Base-by-base conservation (phyloP, 2,329 filamentous ascomycete genomes). In the Nothopassalora personata region DNA sequence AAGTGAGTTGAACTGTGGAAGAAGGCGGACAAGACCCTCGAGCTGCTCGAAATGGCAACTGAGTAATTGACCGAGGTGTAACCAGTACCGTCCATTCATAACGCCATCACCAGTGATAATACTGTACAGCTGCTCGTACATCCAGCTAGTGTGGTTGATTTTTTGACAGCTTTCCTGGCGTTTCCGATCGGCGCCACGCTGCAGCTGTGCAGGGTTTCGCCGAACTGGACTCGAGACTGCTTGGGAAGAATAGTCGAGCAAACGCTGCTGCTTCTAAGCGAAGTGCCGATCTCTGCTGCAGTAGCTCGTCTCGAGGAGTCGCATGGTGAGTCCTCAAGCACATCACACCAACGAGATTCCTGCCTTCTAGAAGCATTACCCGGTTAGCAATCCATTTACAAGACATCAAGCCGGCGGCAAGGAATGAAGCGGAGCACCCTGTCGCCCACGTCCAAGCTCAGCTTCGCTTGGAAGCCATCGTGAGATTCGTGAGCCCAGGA, bases 391-490 rank as follows among this genome's bases (percentile, higher is more conserved):
- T 6, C 53, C 48, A 48, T 55, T 55, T 48, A 55, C 3, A 55
- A 55, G 53, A 48, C 23, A 48, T 55, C 48, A 33, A 48, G 53
- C 53, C 53, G 51, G 53, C 53, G 53, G 53, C 53, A 11, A 53
- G 31, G n/a, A n/a, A 43, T n/a, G 11, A 43, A 43, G 36, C 36
- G 36, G 36, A 43, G 39, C 39, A 18, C n/a, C 13, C 11, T 34
- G 23, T 23, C 23, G 23, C 23, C 23, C 23, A 15, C 36, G 11
- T n/a, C 10, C 36, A 43, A 15, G 10, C 15, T 43, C 36, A 15
- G 5, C 10, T 43, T 43, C 36, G 36, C 36, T 43, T 43, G 36
- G 36, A 43, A 43, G 39, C 39, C 13, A 43, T 43, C 13, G 39
- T n/a, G 34, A 36, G 10, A 10, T 10, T 36, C 15, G 5, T 23